Base-by-base conservation (phyloP, 805 yeast genomes). In the Ogataea minuta region DNA sequence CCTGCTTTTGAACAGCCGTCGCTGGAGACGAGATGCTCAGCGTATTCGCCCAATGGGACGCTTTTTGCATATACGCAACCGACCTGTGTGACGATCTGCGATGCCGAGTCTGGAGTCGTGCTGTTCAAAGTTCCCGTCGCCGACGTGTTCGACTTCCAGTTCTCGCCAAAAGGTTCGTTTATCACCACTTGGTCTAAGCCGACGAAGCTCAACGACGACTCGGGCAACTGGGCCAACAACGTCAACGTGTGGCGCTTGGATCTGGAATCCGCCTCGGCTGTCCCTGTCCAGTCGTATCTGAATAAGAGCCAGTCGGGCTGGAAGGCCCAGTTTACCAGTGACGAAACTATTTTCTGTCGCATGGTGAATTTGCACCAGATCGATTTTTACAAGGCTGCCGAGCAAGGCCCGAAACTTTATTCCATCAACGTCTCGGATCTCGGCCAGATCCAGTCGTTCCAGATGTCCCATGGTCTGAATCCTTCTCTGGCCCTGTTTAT, bases 101-200 rank as follows among this genome's bases (percentile, higher is more conserved):
- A 77, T 52, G 73, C 91, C n/a, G 63, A 63, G 7, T 56, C 71
- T 23, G 79, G 84, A 14, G 63, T 67, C 6, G 52, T 65, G 12
- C 57, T 74, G 30, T 66, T 71, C 39, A 67, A 62, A 31, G 62
- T 88, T 35, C 78, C 74, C 25, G 65, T 80, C 34, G 57, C 68
- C 23, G 95, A 88, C 47, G 85, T 81, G 12, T 79, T 81, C 54
- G 97, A 93, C 58, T 59, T 93, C 53, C 77, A 79, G 45, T 89
- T 93, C 61, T 86, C 96, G n/a, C 95, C 97, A 8, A 70, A 76
- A 33, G 98, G 96, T 11, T 77, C 79, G 31, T 90, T 71, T 57
- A 63, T 93, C 47, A 77, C 86, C 48, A 78, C 95, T 26, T 93
- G 97, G 96, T 88, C 88, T 51, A 86, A 88, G 56, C 95, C 97